Base-by-base conservation (phyloP, 495 filamentous ascomycete genomes). In the Penicillium manginii region DNA sequence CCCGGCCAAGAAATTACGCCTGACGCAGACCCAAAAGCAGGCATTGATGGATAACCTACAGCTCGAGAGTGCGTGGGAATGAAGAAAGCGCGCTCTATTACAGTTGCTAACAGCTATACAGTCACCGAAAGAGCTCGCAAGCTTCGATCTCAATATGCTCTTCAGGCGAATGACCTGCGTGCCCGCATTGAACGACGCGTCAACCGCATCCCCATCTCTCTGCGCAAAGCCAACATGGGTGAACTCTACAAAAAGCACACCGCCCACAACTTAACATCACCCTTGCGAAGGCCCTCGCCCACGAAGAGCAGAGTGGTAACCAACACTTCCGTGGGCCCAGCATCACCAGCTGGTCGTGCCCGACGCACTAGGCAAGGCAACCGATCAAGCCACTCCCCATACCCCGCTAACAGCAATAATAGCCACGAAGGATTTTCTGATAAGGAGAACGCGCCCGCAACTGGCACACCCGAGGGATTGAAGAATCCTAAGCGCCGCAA, bases 121-220 rank as follows among this genome's bases (percentile, higher is more conserved):
- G 94, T 98, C 60, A 93, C 91, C 26, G 92, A 97, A 75, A 87
- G 94, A 62, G 91, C 91, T 35, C 85, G 94, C 53, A 96, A 94
- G 73, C 84, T 98, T 23, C 88, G 93, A 60, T 87, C 93, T 4
- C 92, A 96, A 73, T 97, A 96, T 77, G 88, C 88, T 32, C 80
- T 96, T 33, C 92, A 96, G 72, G 88, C 91, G 12, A 88, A 91
- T 68, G 89, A 89, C 58, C 82, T 98, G 12, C 84, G 88, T 42
- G 86, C 91, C 47, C 88, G 94, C 40, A 88, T 99, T 29, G 93
- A 98, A 77, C 89, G 96, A 73, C 91, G 94, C 70, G 83, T 99
- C 73, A 96, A 97, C 68, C 90, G 94, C 46, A 92, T 99, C 46
- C 94, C 94, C 8, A 79, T 84, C 39, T 84, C 86, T 14, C 74